Conservation (phyloP, 805 yeast genomes). For the Wickerhamiella hasegawae region DNA sequence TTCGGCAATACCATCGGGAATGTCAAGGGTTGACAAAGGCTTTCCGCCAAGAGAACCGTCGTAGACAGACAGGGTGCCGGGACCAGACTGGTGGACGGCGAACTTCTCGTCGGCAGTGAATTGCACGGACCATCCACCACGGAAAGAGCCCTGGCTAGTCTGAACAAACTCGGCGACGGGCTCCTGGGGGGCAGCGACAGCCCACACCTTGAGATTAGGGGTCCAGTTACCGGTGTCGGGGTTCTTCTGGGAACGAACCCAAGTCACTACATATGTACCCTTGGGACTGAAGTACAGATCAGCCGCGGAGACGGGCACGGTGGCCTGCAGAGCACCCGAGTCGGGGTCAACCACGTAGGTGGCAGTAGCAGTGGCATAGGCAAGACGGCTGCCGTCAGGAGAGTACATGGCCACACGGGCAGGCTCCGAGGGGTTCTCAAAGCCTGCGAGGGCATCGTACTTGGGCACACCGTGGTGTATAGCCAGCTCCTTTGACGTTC, state of each 20-base stretch:
- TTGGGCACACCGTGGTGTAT: slow-evolving; percentile 16
- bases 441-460: slow-evolving; percentile 17
- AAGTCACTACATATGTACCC: slow-evolving; percentile 67
- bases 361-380: slow-evolving; percentile 49
- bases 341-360: slow-evolving; percentile 45
- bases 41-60: slow-evolving; percentile 29
- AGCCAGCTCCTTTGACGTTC: slow-evolving; percentile 15
- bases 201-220: slow-evolving; percentile 69
- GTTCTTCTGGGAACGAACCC: slow-evolving; percentile 73
- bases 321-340: slow-evolving; percentile 30
- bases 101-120: slow-evolving; percentile 66
- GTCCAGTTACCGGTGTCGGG: slow-evolving; percentile 58
- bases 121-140: slow-evolving; percentile 69
- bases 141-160: slow-evolving; percentile 45
- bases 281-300: slow-evolving; percentile 82
- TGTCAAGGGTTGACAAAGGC: slow-evolving; percentile 39
- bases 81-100: slow-evolving; percentile 40
- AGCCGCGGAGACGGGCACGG: slow-evolving; percentile 45
- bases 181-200: slow-evolving; percentile 24
- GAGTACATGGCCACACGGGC: slow-evolving; percentile 54
- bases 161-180: slow-evolving; percentile 50
- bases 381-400: slow-evolving; percentile 50
- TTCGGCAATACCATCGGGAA: slow-evolving; percentile 35
- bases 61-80: slow-evolving; percentile 45
- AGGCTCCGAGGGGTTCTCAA: slow-evolving; percentile 25